Conservation (phyloP, 805 yeast genomes). For the Kockiozyma suomiensis region DNA sequence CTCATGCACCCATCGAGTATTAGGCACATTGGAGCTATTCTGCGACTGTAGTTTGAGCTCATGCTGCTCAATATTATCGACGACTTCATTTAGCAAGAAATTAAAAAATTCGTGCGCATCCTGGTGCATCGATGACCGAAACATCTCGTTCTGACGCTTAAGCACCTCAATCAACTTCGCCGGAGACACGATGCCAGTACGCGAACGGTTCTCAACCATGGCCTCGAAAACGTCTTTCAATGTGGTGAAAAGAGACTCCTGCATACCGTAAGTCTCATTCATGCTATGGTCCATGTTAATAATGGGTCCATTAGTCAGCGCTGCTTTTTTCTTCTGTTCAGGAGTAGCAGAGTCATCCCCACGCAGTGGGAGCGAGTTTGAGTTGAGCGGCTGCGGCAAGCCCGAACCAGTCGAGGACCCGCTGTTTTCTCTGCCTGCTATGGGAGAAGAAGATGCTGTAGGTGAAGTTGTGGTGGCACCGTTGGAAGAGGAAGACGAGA, state of each 20-base stretch:
- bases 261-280: conserved; percentile 53
- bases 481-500: conserved; percentile 7
- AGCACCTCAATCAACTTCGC: conserved; percentile 69
- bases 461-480: background rate
- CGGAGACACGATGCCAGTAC: conserved; percentile 86
- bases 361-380: conserved; percentile 15
- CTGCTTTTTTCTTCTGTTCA: conserved; percentile 44
- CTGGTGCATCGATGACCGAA: conserved; percentile 92
- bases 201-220: conserved; percentile 69
- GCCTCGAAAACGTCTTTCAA: conserved; percentile 85
- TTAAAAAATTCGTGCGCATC: conserved; percentile 98
- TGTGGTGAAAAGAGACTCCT: conserved; percentile 60
- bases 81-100: conserved; percentile 76
- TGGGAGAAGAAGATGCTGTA: background rate
- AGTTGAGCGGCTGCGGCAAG: background rate
- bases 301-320: conserved; percentile 41
- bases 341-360: conserved; percentile 28
- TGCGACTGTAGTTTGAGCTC: conserved; percentile 25
- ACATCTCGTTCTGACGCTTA: conserved; percentile 80
- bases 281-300: conserved; percentile 71
- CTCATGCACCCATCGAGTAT: conserved; percentile 56
- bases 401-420: background rate
- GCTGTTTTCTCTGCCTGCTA: background rate
- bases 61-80: conserved; percentile 49
- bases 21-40: conserved; percentile 17